Base-by-base conservation (phyloP, 2,329 filamentous ascomycete genomes). In the Microdochium trichocladiopsis region DNA sequence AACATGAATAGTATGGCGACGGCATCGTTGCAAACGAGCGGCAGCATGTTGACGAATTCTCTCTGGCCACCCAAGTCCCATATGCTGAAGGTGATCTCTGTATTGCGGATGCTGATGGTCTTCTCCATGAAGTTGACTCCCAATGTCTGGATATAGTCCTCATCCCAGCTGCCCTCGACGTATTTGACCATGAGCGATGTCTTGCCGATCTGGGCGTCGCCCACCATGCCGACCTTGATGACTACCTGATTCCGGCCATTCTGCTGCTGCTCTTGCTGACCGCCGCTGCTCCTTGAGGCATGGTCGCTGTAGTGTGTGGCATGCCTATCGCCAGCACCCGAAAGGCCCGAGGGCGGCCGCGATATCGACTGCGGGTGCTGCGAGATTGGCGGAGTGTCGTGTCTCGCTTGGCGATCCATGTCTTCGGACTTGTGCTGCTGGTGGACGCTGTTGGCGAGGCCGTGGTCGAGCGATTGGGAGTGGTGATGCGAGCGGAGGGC, bases 71-170 rank as follows among this genome's bases (percentile, higher is more conserved):
- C 94, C 52, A 99, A 74, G 76, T 99, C 94, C 94, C 94, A 99
- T 67, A 99, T 99, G 56, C 91, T 96, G 73, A 99, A 99, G 45
- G 94, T 99, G 70, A 99, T 99, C 72, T 99, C 94, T 16, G 94
- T 99, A 72, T 99, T 99, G 56, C 94, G 88, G 71, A 99, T 99
- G 57, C 90, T 95, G 67, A 99, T 99, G 33, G 94, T 99, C 80
- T 99, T 99, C 71, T 99, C 94, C 94, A 99, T 99, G 72, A 99
- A 99, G 72, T 99, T 99, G 72, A 99, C 94, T 60, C 94, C 94
- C 47, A 99, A 76, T 22, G 94, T 99, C 73, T 99, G 94, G 65
- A 99, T 99, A 71, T 99, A 99, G 69, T 99, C 94, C 73, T 99
- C 94, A 70, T 99, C 94, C 91, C 94, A 99, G 72, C 92, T 96